Evolutionary conservation across 2,329 filamentous ascomycete species (phyloP).

Genomic region (Penicillium fuscoglaucum): DNA sequence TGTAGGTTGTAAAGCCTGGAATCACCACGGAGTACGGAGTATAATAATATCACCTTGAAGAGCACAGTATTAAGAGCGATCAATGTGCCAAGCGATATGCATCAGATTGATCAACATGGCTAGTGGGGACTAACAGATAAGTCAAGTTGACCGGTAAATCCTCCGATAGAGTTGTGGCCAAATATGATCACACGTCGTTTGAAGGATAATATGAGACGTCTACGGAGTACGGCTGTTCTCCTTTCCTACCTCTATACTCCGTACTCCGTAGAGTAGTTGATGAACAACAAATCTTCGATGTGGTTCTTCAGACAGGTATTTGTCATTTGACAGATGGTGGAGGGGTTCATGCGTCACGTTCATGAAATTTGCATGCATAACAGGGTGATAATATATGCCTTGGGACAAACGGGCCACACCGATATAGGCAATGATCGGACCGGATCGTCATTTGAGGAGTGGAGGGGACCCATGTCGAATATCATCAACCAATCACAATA

Average conservation of each 20-base stretch:
- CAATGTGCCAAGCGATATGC: conserved; percentile 22
- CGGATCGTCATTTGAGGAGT: neutral
- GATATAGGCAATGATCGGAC: conserved; percentile 20
- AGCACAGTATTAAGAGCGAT: conserved; percentile 1
- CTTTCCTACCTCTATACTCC: neutral
- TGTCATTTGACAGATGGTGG: conserved; percentile 1
- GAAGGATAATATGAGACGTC: neutral
- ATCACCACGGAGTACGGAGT: neutral
- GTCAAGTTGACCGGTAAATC: conserved; percentile 20
- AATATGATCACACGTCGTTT: neutral
- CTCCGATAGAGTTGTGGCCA: conserved; percentile 16
- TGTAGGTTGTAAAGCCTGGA: neutral
- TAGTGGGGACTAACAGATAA: conserved; percentile 12
- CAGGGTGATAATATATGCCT: neutral
- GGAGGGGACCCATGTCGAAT: neutral
- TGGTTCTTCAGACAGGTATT: neutral
- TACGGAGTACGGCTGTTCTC: neutral
- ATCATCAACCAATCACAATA: conserved; percentile 1
- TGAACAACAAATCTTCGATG: neutral
- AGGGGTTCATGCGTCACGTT: conserved; percentile 18
- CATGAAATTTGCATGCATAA: conserved; percentile 18
- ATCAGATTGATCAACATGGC: conserved; percentile 28
- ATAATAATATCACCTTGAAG: neutral
- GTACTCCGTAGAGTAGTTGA: neutral
- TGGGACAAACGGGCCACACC: neutral